Percentiles rank a stretch among this genome's conserved stretches.
phyloP scores from a whole-genome alignment of 352 stramenopile species.

The Pythium pyrilobum region DNA sequence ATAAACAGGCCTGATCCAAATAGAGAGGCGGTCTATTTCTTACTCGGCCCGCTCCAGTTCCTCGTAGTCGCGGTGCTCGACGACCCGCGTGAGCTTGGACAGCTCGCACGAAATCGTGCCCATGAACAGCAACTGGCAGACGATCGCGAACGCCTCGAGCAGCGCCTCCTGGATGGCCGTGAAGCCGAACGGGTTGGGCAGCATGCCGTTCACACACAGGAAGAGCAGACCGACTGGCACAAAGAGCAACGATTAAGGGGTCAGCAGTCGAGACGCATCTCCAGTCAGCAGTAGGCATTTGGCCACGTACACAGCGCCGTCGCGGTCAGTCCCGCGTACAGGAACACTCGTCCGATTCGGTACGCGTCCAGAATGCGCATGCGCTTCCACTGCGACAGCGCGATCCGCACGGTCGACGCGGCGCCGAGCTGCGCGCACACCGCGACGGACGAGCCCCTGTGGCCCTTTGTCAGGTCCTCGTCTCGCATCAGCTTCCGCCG shows the following conservation, averaged over 20 bases:
- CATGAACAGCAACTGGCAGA: constrained; percentile 87
- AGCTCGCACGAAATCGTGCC: constrained; percentile 77
- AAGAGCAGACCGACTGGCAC: constrained; percentile 65
- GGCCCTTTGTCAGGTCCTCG: constrained; percentile 23
- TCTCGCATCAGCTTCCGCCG: constrained; percentile 34
- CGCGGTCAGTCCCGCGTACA: constrained; percentile 43
- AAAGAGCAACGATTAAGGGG: not conserved
- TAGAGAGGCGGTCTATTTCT: not conserved
- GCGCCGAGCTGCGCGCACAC: constrained; percentile 23
- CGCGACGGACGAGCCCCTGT: constrained; percentile 7
- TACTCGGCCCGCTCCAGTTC: constrained; percentile 56
- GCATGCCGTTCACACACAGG: constrained; percentile 75
- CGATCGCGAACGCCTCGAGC: constrained; percentile 77
- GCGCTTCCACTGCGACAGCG: constrained; percentile 46
- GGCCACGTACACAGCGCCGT: constrained; percentile 54
- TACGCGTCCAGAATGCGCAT: constrained; percentile 46
- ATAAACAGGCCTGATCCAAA: constrained; percentile 43
- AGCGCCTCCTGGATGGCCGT: constrained; percentile 78
- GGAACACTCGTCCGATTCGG: constrained; percentile 39
- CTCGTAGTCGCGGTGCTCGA: constrained; percentile 60
- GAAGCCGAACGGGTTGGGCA: constrained; percentile 73
- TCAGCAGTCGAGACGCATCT: not conserved
- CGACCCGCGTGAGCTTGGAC: constrained; percentile 42
- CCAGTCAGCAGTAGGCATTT: not conserved
- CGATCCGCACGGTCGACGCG: constrained; percentile 3